Evolutionary conservation across 192 early-diverging fungal species (phyloP), one percentile per base, ranked within the genome.

Genomic region (Obelidium mucronatum): DNA sequence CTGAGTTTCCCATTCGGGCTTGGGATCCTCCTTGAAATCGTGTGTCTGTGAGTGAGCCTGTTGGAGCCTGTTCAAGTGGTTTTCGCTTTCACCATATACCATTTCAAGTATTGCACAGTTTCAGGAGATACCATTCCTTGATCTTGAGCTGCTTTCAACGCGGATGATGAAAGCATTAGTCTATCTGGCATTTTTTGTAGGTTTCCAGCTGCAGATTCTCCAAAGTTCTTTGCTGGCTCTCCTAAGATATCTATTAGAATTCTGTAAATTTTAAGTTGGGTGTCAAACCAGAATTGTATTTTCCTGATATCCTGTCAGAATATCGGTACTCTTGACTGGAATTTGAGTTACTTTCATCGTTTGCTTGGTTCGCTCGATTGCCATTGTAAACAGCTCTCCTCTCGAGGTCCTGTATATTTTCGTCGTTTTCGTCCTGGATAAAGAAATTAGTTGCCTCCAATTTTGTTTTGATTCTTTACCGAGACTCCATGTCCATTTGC

Each of bases 81-180:
- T n/a, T 30, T 64, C 19, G 61, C 61, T 24, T 64, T 67, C 8
- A 51, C 66, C 59, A 74, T 74, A 37, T 63, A 74, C 40, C 40
- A 31, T 48, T 30, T 51, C 19, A 74, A 39, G 52, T 74, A 62
- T 11, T 51, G 30, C 5, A 63, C 56, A 11, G 72, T 58, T 51
- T 54, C 40, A 30, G 72, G 72, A 31, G 72, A 74, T 40, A 74
- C 40, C 26, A 74, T 33, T 34, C 72, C 72, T 13, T 74, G n/a
- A 24, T 39, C 1, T 74, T 74, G 28, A 35, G 72, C 72, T 1
- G 72, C 56, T 28, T 62, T 31, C 4, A 74, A 22, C 2, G 72
- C 72, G 8, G 72, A 60, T 31, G 59, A 62, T 4, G 59, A 30
- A 8, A 74, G 60, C 2, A 62, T 33, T 6, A 58, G 54, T 30